Evolutionary conservation across 2,329 filamentous ascomycete genomes (phyloP).

Genomic region (Scytalidium lignicola): DNA sequence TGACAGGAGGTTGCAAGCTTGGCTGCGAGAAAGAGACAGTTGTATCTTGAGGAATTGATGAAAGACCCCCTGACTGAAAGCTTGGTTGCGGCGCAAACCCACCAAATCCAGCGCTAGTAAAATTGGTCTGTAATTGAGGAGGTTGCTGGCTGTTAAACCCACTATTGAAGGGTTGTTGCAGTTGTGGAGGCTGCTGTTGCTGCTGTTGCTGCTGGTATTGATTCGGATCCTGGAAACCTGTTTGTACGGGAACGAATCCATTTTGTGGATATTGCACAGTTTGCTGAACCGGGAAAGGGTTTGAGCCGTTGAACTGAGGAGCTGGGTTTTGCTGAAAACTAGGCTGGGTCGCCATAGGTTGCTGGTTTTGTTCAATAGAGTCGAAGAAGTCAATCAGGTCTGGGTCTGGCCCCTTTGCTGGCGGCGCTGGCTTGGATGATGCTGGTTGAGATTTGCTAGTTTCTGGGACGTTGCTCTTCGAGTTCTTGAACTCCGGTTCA

Average conservation of each 20-base stretch:
- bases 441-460: constrained; percentile 21
- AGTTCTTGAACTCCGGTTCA: constrained; percentile 22
- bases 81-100: constrained; percentile 67
- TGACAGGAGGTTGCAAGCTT: constrained; percentile 30
- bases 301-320: constrained; percentile 23
- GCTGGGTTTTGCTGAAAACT: constrained; percentile 26
- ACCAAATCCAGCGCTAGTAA: constrained; percentile 76
- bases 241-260: constrained; percentile 36
- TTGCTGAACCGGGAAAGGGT: constrained; percentile 28
- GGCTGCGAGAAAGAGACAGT: constrained; percentile 42
- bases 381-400: constrained; percentile 94
- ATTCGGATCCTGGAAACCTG: constrained; percentile 34
- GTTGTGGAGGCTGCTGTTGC: constrained; percentile 26
- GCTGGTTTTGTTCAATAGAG: constrained; percentile 86
- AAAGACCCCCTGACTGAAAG: constrained; percentile 49
- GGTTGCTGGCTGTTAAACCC: constrained; percentile 24
- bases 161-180: constrained; percentile 12
- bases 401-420: constrained; percentile 59
- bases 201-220: constrained; percentile 37
- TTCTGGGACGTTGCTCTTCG: constrained; percentile 22
- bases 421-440: constrained; percentile 38
- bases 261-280: constrained; percentile 31
- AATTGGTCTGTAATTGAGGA: constrained; percentile 51
- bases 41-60: constrained; percentile 54
- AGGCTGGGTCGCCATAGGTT: constrained; percentile 53